phyloP scores from a whole-genome alignment of 805 yeast species.

The Ogataea nakhonphanomensis region DNA sequence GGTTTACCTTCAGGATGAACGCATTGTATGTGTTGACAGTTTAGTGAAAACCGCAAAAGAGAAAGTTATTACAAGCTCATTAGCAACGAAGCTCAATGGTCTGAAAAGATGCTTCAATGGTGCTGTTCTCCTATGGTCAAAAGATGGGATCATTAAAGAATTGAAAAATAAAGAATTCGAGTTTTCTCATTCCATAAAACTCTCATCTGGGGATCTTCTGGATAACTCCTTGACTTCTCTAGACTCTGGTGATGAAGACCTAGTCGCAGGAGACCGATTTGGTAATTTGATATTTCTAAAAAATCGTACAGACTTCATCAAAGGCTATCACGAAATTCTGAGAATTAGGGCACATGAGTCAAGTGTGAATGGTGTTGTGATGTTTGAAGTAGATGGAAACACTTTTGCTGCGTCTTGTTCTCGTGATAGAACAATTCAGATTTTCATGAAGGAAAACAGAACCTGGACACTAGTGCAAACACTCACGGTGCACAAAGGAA shows the following conservation, averaged over 20 bases:
- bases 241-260: conserved; percentile 31
- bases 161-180: conserved; percentile 16
- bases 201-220: conserved; percentile 34
- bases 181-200: conserved; percentile 10
- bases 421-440: conserved; percentile 62
- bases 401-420: conserved; percentile 46
- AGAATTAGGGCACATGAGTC: conserved; percentile 50
- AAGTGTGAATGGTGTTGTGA: conserved; percentile 43
- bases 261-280: conserved; percentile 47
- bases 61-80: conserved; percentile 32
- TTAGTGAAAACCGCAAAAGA: conserved; percentile 11
- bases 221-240: conserved; percentile 41
- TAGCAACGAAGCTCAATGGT: conserved; percentile 39
- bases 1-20: conserved; percentile 37
- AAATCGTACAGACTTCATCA: conserved; percentile 16
- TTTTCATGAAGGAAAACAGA: conserved; percentile 33
- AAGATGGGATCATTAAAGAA: conserved; percentile 37
- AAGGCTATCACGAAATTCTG: conserved; percentile 22
- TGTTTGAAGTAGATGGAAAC: conserved; percentile 29
- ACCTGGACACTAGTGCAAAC: conserved; percentile 59
- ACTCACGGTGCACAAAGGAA: conserved; percentile 55
- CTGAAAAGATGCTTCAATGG: conserved; percentile 34
- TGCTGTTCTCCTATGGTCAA: conserved; percentile 40
- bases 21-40: conserved; percentile 31
- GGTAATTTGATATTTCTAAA: conserved; percentile 39